A percentile compares a stretch with the other conserved stretches of the same genome.
These are phyloP conservation scores for Physcia stellaris DNA, from an alignment of 495 filamentous ascomycete species.

Conservation along the genomic window DNA sequence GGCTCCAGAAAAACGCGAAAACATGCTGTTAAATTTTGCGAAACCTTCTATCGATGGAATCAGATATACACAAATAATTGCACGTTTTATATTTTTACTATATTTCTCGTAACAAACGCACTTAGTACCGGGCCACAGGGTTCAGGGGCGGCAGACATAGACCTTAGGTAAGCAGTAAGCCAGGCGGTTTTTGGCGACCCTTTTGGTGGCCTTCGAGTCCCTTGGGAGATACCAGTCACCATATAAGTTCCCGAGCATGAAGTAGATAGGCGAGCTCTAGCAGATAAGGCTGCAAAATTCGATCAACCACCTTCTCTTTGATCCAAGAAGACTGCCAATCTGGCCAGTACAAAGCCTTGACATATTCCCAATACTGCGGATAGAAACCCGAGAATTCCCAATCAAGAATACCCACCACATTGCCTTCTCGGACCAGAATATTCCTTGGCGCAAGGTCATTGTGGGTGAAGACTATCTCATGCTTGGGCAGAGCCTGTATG, in stretches of 20 bases:
- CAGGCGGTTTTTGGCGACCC: too few species aligned
- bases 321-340: conserved; percentile 16
- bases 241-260: background rate
- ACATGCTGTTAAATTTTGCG: too few species aligned
- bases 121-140: too few species aligned
- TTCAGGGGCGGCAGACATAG: too few species aligned
- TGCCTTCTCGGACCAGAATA: conserved; percentile 24
- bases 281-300: conserved; percentile 15
- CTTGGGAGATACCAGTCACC: too few species aligned
- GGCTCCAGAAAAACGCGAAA: too few species aligned
- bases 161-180: too few species aligned
- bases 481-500: conserved; percentile 2
- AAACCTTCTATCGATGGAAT: too few species aligned
- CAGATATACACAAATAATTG: too few species aligned
- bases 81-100: too few species aligned
- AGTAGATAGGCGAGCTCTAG: conserved; percentile 9
- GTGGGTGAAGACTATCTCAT: conserved; percentile 23
- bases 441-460: conserved; percentile 31
- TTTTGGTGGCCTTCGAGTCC: too few species aligned
- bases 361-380: conserved; percentile 28
- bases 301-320: conserved; percentile 9
- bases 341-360: conserved; percentile 19
- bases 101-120: too few species aligned
- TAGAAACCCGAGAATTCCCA: conserved; percentile 27
- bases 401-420: conserved; percentile 21